These are phyloP conservation scores for Spergularia bocconei DNA, from an alignment of 148 eudicot species.

Conservation along the genomic window DNA sequence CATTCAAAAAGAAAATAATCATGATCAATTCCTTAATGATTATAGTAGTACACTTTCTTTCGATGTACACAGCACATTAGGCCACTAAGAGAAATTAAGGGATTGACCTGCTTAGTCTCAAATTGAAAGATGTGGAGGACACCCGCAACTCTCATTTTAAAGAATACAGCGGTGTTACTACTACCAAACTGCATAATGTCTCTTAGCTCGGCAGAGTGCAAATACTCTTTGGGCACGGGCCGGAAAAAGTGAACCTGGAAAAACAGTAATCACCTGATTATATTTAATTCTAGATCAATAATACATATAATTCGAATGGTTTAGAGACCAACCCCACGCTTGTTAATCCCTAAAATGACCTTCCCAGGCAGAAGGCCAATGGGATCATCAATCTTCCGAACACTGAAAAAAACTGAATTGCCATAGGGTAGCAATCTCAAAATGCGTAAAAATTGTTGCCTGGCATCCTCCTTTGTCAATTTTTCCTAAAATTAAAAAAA, in stretches of 20 bases:
- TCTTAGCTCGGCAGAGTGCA: constrained; percentile 94
- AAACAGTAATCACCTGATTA: constrained; percentile 7
- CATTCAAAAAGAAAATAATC: constrained; percentile 17
- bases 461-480: constrained; percentile 92
- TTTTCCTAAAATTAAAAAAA: constrained; percentile 55
- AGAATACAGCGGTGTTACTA: constrained; percentile 96
- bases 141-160: constrained; percentile 99
- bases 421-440: constrained; percentile 93
- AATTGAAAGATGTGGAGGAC: constrained; percentile 96
- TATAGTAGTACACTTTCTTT: not conserved
- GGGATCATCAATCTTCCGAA: constrained; percentile 98
- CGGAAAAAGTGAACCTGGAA: constrained; percentile 94
- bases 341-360: constrained; percentile 84
- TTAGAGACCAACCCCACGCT: constrained; percentile 82
- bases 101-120: constrained; percentile 92
- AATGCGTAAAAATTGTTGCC: constrained; percentile 82
- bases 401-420: constrained; percentile 93
- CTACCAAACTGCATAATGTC: constrained; percentile 99
- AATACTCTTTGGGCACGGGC: constrained; percentile 94
- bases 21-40: not conserved
- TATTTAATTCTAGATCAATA: not conserved
- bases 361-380: constrained; percentile 96
- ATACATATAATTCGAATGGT: not conserved
- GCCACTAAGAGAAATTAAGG: not conserved
- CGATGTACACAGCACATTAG: not conserved